Evolutionary conservation across 306 rosid species (phyloP).

Genomic region (Astragalus glycyphyllos): DNA sequence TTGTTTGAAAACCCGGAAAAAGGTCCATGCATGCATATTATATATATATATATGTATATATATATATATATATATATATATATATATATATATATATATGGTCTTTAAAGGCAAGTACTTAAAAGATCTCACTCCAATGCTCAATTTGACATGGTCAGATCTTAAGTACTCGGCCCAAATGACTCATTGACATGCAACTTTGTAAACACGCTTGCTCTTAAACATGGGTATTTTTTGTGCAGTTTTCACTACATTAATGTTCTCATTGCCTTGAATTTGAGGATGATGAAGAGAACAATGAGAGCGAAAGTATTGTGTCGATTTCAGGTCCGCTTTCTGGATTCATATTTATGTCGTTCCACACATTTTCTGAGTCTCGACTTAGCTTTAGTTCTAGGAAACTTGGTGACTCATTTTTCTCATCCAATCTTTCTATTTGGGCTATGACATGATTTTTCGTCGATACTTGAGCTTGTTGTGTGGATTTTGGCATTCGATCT

Average conservation of each 20-base stretch:
- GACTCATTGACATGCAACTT: slow-evolving; percentile 29
- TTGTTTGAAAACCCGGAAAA: not conserved
- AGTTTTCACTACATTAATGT: slow-evolving; percentile 25
- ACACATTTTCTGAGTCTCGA: slow-evolving; percentile 39
- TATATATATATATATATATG: no score
- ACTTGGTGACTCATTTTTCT: slow-evolving; percentile 47
- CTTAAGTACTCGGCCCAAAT: slow-evolving; percentile 64
- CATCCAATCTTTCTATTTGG: slow-evolving; percentile 33
- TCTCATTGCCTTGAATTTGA: slow-evolving; percentile 40
- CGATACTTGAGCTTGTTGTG: slow-evolving; percentile 31
- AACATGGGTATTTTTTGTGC: slow-evolving; percentile 10
- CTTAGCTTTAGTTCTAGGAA: slow-evolving; percentile 58
- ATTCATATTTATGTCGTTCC: not conserved
- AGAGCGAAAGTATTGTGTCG: slow-evolving; percentile 60
- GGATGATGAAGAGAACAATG: slow-evolving; percentile 51
- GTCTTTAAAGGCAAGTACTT: slow-evolving; percentile 61
- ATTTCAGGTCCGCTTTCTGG: slow-evolving; percentile 44
- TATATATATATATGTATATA: no score
- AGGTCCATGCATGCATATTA: slow-evolving; percentile 34
- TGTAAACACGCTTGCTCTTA: slow-evolving; percentile 34
- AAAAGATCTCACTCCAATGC: slow-evolving; percentile 65
- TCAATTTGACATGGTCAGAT: slow-evolving; percentile 54
- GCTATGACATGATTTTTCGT: slow-evolving; percentile 10
- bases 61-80: no score
- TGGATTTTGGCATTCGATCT: slow-evolving; percentile 29